phyloP scores from a whole-genome alignment of 202 grass and related monocot species.

The Zoysia matrella region DNA sequence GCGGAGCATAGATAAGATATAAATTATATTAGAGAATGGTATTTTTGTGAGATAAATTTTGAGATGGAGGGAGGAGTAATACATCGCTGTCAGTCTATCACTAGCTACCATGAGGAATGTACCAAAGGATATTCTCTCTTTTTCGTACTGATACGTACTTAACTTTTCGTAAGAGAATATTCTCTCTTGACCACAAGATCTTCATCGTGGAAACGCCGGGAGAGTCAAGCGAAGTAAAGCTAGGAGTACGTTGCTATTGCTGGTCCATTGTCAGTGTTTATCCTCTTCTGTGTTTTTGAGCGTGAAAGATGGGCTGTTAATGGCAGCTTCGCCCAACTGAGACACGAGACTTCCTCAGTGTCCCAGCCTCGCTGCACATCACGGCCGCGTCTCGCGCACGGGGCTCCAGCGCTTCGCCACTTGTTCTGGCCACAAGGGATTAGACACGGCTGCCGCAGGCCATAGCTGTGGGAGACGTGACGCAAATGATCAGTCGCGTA shows the following conservation, averaged over 20 bases:
- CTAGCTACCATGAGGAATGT: constrained; percentile 28
- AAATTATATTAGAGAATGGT: too few relatives aligned
- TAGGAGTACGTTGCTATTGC: too few relatives aligned
- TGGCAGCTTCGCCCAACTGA: background rate
- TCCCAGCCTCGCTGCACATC: too few relatives aligned
- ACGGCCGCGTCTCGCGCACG: background rate
- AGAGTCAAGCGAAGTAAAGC: too few relatives aligned
- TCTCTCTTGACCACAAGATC: background rate
- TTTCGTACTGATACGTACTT: background rate
- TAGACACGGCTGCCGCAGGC: background rate
- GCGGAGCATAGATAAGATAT: too few relatives aligned
- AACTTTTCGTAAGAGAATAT: background rate
- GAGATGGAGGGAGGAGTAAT: background rate
- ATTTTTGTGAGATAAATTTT: too few relatives aligned
- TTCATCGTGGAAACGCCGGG: background rate
- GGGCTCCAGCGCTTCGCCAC: background rate
- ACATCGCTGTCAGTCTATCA: background rate
- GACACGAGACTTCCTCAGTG: too few relatives aligned
- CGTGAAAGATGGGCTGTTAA: background rate
- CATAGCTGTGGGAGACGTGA: background rate
- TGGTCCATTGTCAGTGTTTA: too few relatives aligned
- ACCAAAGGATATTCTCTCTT: constrained; percentile 45
- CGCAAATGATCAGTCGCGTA: constrained; percentile 1
- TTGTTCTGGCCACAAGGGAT: background rate
- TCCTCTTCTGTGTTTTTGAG: background rate